A percentile compares a stretch with the other conserved stretches of the same genome.
Evolutionary conservation across 2,329 filamentous ascomycete genomes (phyloP).

Genomic region (Cladophialophora yegresii): DNA sequence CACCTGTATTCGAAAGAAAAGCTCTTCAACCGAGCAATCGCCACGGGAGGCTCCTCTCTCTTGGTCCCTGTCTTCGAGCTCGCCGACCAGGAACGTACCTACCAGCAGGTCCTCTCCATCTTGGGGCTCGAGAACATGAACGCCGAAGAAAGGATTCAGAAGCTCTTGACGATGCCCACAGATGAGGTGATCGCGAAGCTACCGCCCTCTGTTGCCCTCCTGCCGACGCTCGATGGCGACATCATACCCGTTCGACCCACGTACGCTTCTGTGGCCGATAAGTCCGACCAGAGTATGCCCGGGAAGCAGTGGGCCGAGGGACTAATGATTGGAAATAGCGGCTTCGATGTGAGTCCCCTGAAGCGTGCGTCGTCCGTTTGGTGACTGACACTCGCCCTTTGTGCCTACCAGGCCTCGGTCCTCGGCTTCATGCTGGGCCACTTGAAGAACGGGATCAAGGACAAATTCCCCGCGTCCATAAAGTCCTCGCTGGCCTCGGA

Average conservation of each 20-base stretch:
- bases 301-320: constrained; percentile 51
- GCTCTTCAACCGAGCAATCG: constrained; percentile 48
- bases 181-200: constrained; percentile 48
- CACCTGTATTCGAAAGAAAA: constrained; percentile 44
- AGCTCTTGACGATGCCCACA: constrained; percentile 45
- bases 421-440: constrained; percentile 23
- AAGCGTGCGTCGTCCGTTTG: neutral
- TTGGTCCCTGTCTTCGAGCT: constrained; percentile 46
- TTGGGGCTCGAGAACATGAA: constrained; percentile 42
- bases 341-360: constrained; percentile 49
- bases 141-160: constrained; percentile 47
- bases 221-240: constrained; percentile 50
- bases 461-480: constrained; percentile 28
- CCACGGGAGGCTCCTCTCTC: constrained; percentile 50
- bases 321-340: constrained; percentile 53
- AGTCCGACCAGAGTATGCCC: constrained; percentile 40
- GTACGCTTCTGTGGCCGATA: constrained; percentile 34
- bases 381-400: neutral
- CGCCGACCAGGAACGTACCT: constrained; percentile 46
- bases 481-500: constrained; percentile 30
- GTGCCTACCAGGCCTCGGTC: constrained; percentile 17
- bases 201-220: constrained; percentile 41
- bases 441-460: constrained; percentile 21
- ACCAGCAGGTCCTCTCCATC: constrained; percentile 45
- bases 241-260: constrained; percentile 40